These are phyloP conservation scores for Exsudoporus frostii DNA, from an alignment of 768 basidiomycete genomes.

Conservation along the genomic window DNA sequence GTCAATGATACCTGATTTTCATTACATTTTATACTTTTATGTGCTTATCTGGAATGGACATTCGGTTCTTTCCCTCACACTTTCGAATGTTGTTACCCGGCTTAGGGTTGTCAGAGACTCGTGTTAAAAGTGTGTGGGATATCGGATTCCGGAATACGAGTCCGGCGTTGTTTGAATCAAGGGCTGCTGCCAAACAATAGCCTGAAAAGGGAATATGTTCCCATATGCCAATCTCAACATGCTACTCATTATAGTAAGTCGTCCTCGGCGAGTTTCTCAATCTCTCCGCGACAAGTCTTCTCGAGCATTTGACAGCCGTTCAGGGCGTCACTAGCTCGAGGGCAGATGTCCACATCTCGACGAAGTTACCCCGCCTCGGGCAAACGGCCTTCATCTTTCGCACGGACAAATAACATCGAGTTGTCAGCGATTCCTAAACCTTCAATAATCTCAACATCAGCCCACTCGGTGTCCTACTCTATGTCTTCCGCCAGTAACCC, in stretches of 20 bases:
- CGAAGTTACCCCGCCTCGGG: conserved; percentile 14
- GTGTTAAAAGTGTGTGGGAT: background rate
- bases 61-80: background rate
- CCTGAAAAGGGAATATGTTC: conserved; percentile 14
- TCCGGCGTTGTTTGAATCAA: conserved; percentile 16
- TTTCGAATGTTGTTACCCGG: no score
- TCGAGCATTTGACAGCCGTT: background rate
- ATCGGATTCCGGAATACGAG: background rate
- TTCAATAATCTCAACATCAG: conserved; percentile 21
- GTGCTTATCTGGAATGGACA: background rate
- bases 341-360: conserved; percentile 29
- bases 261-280: background rate
- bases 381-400: conserved; percentile 17
- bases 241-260: background rate
- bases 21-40: background rate
- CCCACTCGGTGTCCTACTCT: conserved; percentile 19
- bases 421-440: conserved; percentile 13
- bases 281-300: background rate
- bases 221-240: conserved; percentile 4
- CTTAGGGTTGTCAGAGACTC: background rate
- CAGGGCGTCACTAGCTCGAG: background rate
- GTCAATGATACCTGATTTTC: conserved; percentile 14
- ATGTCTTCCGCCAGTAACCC: conserved; percentile 9
- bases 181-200: conserved; percentile 13
- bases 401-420: conserved; percentile 13